Evolutionary conservation across 2,329 filamentous ascomycete genomes (phyloP), one percentile per base, ranked within the genome.

Genomic region (Ceratocystis papillata): DNA sequence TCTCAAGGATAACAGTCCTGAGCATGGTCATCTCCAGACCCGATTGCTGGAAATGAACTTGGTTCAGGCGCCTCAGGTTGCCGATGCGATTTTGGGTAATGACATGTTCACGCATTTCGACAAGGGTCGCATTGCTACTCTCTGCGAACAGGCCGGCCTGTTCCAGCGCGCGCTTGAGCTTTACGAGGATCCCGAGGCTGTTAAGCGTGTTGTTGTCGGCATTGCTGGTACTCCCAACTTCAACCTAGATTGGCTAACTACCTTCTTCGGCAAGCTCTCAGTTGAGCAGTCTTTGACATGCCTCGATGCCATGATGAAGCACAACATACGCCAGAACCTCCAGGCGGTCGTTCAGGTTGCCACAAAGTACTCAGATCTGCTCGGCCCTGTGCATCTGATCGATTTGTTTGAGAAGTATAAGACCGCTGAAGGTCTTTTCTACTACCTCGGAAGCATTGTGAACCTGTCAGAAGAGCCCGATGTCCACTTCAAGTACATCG

Each of bases 101-200:
- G 90, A 97, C 72, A 96, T 99, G 88, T 97, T 99, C 77, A 91
- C 91, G 0, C 86, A 99, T 78, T 99, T 96, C 73, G 94, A 99
- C 78, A 95, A 90, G 79, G 78, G 86, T 59, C 88, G 91, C 69
- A 89, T 99, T 76, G 90, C 93, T 28, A 84, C 87, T 70, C 83
- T 99, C 65, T 99, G 94, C 75, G 94, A 99, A 78, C 89, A 95
- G 74, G 92, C 92, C 64, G 91, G 92, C 64, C 84, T 99, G 65
- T 83, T 83, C 70, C 88, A 92, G 73, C 89, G 89, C 77, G 94
- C 94, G 25, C 77, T 99, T 69, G 95, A 99, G 78, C 90, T 96
- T 71, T 96, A 96, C 71, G 91, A 97, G 72, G 92, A 97, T 72
- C 87, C 91, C 4, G 86, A 86, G 30, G 84, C 88, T 17, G 87